phyloP scores from a whole-genome alignment of 2,329 filamentous ascomycete species.

The Pleomassaria siparia region DNA sequence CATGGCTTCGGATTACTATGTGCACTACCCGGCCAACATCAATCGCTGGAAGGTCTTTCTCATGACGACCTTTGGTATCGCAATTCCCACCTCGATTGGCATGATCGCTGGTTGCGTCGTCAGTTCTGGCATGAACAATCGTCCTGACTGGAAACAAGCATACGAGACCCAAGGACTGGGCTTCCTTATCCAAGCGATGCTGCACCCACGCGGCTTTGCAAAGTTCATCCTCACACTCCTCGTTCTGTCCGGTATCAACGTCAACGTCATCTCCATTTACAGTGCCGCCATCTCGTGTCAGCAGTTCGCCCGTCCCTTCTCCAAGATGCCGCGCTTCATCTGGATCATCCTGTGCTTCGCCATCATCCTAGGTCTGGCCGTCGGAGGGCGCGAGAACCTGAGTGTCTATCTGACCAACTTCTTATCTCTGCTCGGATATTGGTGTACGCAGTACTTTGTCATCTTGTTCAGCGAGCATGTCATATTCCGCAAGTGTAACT shows the following conservation, averaged over 20 bases:
- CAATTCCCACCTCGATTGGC: constrained; percentile 46
- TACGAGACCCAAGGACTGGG: no score
- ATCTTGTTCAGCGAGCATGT: constrained; percentile 51
- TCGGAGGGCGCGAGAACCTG: constrained; percentile 47
- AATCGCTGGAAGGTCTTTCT: constrained; percentile 44
- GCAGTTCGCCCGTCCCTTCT: constrained; percentile 51
- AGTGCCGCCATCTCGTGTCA: constrained; percentile 49
- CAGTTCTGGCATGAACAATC: constrained; percentile 38
- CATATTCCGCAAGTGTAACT: constrained; percentile 56
- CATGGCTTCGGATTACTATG: constrained; percentile 49
- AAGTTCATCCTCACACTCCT: constrained; percentile 52
- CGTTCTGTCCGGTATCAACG: constrained; percentile 48
- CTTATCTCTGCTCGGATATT: constrained; percentile 50
- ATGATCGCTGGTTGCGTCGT: constrained; percentile 50
- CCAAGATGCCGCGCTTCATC: constrained; percentile 55
- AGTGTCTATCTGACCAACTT: constrained; percentile 50
- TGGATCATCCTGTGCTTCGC: constrained; percentile 50
- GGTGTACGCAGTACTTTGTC: constrained; percentile 50
- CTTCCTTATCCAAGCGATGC: constrained; percentile 49
- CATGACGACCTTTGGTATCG: constrained; percentile 46
- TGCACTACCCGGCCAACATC: constrained; percentile 45
- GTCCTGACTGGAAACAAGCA: constrained; percentile 42
- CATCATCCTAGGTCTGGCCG: constrained; percentile 46
- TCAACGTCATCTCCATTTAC: constrained; percentile 55
- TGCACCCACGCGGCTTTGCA: constrained; percentile 50